Conservation (phyloP, 2,329 filamentous ascomycete genomes). For the Diaporthe longicolla region DNA sequence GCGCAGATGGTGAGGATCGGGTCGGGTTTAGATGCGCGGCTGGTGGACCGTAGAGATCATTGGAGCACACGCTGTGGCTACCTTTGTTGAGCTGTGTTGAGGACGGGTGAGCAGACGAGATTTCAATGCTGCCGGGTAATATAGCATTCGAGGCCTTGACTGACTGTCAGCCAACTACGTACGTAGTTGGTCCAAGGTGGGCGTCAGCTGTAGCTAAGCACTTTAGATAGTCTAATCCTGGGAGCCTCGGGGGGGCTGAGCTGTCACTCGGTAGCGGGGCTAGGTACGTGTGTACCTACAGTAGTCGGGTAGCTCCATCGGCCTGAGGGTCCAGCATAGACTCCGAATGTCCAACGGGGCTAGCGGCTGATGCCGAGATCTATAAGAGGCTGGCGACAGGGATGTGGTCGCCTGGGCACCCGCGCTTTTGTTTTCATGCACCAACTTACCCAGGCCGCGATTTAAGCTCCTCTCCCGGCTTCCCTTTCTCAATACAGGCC, state of each 20-base stretch:
- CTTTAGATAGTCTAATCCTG: not conserved
- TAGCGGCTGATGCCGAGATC: conserved; percentile 37
- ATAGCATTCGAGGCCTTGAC: conserved; percentile 4
- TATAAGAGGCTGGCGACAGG: conserved; percentile 27
- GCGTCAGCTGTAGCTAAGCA: conserved; percentile 22
- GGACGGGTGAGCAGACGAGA: conserved; percentile 4
- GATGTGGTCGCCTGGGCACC: conserved; percentile 38
- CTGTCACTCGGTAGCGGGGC: conserved; percentile 29
- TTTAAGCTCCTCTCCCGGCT: conserved; percentile 6
- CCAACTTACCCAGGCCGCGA: conserved; percentile 24
- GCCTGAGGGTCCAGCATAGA: conserved; percentile 7
- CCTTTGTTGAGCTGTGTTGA: not conserved
- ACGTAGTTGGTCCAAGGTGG: not conserved
- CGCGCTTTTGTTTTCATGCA: conserved; percentile 39
- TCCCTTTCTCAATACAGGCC: conserved; percentile 15
- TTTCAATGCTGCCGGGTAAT: conserved; percentile 11
- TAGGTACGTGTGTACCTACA: conserved; percentile 27
- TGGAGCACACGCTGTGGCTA: not conserved
- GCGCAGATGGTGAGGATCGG: conserved; percentile 8
- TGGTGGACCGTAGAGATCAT: not conserved
- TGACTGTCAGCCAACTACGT: conserved; percentile 29
- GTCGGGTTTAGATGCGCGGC: not conserved
- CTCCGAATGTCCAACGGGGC: not conserved
- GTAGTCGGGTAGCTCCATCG: conserved; percentile 16
- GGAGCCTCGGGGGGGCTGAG: conserved; percentile 32